Evolutionary conservation across 768 basidiomycete genomes (phyloP).

Genomic region (Psilocybe cyanescens): DNA sequence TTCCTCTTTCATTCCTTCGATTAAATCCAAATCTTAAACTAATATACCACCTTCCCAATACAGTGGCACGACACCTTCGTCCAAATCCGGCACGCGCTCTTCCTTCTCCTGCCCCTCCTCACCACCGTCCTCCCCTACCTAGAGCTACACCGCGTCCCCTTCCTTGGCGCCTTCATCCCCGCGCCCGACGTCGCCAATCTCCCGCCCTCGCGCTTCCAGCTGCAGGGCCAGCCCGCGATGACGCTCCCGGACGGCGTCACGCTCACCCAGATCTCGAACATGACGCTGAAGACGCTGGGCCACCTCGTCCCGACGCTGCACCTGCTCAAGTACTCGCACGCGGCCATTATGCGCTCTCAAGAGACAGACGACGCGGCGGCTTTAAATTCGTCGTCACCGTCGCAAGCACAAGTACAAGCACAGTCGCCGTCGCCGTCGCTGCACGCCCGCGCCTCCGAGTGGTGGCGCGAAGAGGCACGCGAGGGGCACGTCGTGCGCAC

Average conservation of each 20-base stretch:
- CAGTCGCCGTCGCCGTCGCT: conserved; percentile 25
- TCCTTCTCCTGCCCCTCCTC: conserved; percentile 59
- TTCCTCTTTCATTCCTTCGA: not conserved
- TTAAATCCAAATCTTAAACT: too few relatives aligned
- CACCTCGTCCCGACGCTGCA: conserved; percentile 51
- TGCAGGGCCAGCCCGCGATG: conserved; percentile 17
- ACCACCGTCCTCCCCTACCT: conserved; percentile 45
- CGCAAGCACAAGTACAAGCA: conserved; percentile 7
- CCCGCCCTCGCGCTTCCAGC: conserved; percentile 21
- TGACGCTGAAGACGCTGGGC: conserved; percentile 34
- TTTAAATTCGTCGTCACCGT: not conserved
- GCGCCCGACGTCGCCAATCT: conserved; percentile 21
- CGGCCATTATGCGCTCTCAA: conserved; percentile 54
- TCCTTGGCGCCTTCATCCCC: conserved; percentile 30
- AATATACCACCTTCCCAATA: not conserved
- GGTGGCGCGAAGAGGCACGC: conserved; percentile 60
- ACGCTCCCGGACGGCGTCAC: conserved; percentile 25
- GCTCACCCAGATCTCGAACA: conserved; percentile 26
- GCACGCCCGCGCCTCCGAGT: conserved; percentile 48
- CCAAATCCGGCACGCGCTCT: conserved; percentile 55
- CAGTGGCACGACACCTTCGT: conserved; percentile 73
- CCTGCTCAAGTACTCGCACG: conserved; percentile 58
- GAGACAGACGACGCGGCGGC: too few relatives aligned
- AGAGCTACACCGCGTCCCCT: conserved; percentile 35
- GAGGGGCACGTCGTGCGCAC: conserved; percentile 54